Conservation (phyloP, 495 filamentous ascomycete species). For the Apodospora peruviana region DNA sequence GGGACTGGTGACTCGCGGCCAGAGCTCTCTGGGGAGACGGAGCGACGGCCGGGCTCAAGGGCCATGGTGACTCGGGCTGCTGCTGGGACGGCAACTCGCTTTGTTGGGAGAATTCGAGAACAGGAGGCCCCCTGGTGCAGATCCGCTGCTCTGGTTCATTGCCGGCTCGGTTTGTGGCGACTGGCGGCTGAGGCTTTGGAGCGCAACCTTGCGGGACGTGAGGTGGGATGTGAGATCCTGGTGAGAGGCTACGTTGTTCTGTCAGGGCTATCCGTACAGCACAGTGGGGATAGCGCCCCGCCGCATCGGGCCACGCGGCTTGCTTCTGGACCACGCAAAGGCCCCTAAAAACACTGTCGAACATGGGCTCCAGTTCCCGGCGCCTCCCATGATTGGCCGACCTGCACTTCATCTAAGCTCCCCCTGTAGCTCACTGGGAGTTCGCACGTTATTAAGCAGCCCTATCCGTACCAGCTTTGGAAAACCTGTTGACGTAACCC, state of each 20-base stretch:
- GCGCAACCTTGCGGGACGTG: background rate
- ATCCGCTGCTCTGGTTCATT: constrained; percentile 16
- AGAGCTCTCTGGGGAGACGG: constrained; percentile 71
- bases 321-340: too few relatives aligned
- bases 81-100: background rate
- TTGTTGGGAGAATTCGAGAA: background rate
- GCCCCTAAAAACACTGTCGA: too few relatives aligned
- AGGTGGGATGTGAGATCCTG: background rate
- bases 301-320: too few relatives aligned
- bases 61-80: constrained; percentile 44
- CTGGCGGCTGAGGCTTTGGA: background rate
- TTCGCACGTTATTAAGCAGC: too few relatives aligned
- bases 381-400: too few relatives aligned
- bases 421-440: too few relatives aligned
- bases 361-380: too few relatives aligned
- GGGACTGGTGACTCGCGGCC: constrained; percentile 65
- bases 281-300: too few relatives aligned
- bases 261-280: too few relatives aligned
- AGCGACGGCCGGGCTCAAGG: constrained; percentile 65
- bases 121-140: constrained; percentile 13
- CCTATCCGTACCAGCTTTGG: too few relatives aligned
- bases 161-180: constrained; percentile 6
- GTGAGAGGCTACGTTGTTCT: constrained; percentile 3
- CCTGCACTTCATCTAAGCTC: too few relatives aligned
- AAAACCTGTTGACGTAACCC: too few relatives aligned